Base-by-base conservation (phyloP, 345 rosid genomes). In the Populus alba region DNA sequence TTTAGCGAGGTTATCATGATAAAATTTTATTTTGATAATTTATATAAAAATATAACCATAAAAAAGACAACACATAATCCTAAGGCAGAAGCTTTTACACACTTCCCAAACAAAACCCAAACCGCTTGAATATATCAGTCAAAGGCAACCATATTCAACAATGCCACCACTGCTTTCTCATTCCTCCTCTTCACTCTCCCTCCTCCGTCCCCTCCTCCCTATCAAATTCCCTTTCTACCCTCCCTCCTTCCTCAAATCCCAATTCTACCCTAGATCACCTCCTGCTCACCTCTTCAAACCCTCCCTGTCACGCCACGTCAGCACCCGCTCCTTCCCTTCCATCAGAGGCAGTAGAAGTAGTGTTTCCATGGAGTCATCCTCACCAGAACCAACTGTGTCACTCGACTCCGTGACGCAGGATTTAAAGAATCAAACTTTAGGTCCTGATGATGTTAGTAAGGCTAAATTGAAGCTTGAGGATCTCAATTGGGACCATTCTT, bases 401-500 rank as follows among this genome's bases (percentile, higher is more conserved):
- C 85, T 92, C 68, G 98, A 94, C 62, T 84, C 93, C 57, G 81
- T 96, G 43, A 90, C 97, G 74, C 80, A 79, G 66, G 91, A 89
- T 88, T 88, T 93, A 80, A 86, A 86, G 86, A 87, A 85, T 74
- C 99, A 91, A 81, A 88, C 83, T 80, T 77, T 93, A 22, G 87
- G 75, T 11, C 74, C 71, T 38, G 80, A 37, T 69, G 89, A 81
- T 63, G 81, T 25, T 63, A 68, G 20, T 49, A 79, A 66, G 47
- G 72, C 33, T 70, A 88, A 79, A 70, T 55, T 81, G 78, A 84
- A 66, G 73, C 91, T 96, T 31, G 92, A 96, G 74, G 97, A 91
- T 81, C 94, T 92, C 75, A 88, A 87, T 55, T 96, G 98, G 98
- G 95, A 96, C 80, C 85, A 94, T 76, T 96, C 99, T 7, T 94